phyloP scores from a whole-genome alignment of 805 yeast genomes.

The Cyberlindnera euphorbiae region DNA sequence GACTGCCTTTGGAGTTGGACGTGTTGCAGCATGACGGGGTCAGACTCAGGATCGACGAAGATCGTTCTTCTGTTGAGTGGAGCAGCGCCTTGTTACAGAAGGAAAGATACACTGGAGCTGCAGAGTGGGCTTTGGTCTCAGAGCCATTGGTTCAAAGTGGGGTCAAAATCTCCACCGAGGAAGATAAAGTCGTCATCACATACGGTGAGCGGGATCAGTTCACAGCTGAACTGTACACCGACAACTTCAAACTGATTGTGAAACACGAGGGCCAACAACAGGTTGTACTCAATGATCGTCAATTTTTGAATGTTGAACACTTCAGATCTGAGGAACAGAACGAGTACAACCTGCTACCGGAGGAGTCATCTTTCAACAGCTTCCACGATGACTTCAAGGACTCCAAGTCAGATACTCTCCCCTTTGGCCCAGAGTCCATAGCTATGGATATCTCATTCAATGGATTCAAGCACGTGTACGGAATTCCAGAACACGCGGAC shows the following conservation, averaged over 20 bases:
- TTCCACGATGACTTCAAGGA: conserved; percentile 72
- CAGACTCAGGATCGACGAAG: conserved; percentile 66
- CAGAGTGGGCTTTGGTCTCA: conserved; percentile 49
- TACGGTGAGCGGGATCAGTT: conserved; percentile 41
- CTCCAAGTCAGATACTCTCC: conserved; percentile 56
- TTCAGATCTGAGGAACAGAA: conserved; percentile 47
- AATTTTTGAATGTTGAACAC: conserved; percentile 81
- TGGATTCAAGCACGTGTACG: conserved; percentile 65
- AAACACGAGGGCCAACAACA: conserved; percentile 40
- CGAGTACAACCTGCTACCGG: conserved; percentile 40
- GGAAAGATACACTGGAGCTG: conserved; percentile 57
- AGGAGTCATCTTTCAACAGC: conserved; percentile 61
- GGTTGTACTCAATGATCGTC: conserved; percentile 61
- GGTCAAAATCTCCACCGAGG: conserved; percentile 15
- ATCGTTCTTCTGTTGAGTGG: conserved; percentile 27
- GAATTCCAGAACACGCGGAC: conserved; percentile 98
- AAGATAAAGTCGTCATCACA: conserved; percentile 17
- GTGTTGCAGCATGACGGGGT: conserved; percentile 53
- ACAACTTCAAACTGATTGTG: conserved; percentile 49
- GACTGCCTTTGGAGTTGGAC: conserved; percentile 53
- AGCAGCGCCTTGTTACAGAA: conserved; percentile 30
- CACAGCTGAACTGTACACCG: conserved; percentile 37
- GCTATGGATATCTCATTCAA: conserved; percentile 70
- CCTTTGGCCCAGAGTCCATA: conserved; percentile 86
- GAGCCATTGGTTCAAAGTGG: conserved; percentile 20